These are phyloP conservation scores for Lasiosphaeria miniovina DNA, from an alignment of 495 filamentous ascomycete species.

Conservation along the genomic window DNA sequence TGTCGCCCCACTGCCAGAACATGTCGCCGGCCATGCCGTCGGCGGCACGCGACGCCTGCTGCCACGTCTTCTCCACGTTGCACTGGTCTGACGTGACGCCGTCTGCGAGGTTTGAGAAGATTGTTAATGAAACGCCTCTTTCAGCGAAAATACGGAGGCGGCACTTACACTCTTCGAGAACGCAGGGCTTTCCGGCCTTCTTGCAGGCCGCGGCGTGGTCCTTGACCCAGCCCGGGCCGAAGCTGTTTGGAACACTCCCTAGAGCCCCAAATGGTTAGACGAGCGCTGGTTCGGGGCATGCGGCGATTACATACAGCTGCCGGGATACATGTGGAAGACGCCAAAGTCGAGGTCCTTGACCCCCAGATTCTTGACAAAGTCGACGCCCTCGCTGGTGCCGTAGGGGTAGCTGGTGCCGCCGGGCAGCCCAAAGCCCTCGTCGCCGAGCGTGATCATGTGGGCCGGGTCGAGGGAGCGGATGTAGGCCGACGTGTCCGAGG, in stretches of 20 bases:
- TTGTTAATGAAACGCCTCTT: neutral
- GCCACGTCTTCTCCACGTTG: conserved; percentile 50
- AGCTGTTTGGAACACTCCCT: conserved; percentile 39
- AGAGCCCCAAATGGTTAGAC: neutral
- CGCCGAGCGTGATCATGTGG: conserved; percentile 69
- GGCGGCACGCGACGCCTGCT: conserved; percentile 45
- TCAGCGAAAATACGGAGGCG: neutral
- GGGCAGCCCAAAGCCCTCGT: conserved; percentile 50
- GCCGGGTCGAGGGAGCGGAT: conserved; percentile 61
- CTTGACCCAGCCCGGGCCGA: conserved; percentile 55
- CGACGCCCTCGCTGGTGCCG: conserved; percentile 51
- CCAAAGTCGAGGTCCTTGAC: conserved; percentile 58
- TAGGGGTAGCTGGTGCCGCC: conserved; percentile 55
- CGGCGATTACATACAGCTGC: conserved; percentile 31
- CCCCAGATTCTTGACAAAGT: conserved; percentile 56
- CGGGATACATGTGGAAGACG: conserved; percentile 62
- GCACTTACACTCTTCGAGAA: conserved; percentile 56
- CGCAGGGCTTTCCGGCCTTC: conserved; percentile 57
- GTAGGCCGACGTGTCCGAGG: conserved; percentile 54
- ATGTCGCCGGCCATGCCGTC: conserved; percentile 54
- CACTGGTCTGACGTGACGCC: conserved; percentile 45
- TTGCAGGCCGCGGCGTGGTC: conserved; percentile 54
- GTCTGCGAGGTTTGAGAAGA: conserved; percentile 28
- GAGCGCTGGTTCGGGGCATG: too few relatives aligned
- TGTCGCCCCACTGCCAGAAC: conserved; percentile 65